These are phyloP conservation scores for Lagenidium giganteum DNA, from an alignment of 352 stramenopile species.

Conservation along the genomic window DNA sequence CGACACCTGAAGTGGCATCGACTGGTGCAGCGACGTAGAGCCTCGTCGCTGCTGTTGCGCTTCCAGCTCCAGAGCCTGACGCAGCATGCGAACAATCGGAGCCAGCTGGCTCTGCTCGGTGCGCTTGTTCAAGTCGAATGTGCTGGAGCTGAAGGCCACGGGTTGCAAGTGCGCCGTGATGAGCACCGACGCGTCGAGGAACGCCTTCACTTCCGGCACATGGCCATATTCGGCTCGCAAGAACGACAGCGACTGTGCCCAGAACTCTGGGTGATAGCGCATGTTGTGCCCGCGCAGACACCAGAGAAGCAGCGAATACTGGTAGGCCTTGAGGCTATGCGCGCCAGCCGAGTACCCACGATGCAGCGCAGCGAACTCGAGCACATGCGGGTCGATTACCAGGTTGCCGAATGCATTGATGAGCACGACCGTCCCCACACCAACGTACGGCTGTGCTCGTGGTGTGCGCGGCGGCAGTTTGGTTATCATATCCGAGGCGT, in stretches of 20 bases:
- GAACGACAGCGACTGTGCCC: conserved; percentile 22
- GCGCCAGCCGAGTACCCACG: conserved; percentile 30
- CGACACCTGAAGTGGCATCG: too few species aligned
- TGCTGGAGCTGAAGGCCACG: too few species aligned
- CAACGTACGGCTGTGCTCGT: conserved; percentile 30
- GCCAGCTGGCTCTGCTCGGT: background rate
- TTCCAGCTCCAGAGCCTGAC: too few species aligned
- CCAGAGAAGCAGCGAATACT: conserved; percentile 35
- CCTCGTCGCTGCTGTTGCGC: too few species aligned
- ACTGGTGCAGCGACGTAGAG: too few species aligned
- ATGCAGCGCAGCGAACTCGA: conserved; percentile 33
- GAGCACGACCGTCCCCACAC: conserved; percentile 29
- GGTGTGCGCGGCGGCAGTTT: conserved; percentile 35
- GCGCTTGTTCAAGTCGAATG: too few species aligned
- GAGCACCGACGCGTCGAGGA: conserved; percentile 4
- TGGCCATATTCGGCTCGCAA: conserved; percentile 22
- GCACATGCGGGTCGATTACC: conserved; percentile 31
- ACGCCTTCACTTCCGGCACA: conserved; percentile 23
- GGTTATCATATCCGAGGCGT: conserved; percentile 31
- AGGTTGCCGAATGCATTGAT: conserved; percentile 38
- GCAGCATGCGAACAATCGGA: conserved; percentile 4
- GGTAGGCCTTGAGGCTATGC: conserved; percentile 31
- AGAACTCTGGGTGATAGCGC: conserved; percentile 27
- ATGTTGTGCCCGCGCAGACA: conserved; percentile 28
- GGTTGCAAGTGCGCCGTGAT: background rate